Percentiles rank a stretch among this genome's conserved stretches.
Conservation (phyloP, 2,329 filamentous ascomycete species). For the Aureobasidium zeae region DNA sequence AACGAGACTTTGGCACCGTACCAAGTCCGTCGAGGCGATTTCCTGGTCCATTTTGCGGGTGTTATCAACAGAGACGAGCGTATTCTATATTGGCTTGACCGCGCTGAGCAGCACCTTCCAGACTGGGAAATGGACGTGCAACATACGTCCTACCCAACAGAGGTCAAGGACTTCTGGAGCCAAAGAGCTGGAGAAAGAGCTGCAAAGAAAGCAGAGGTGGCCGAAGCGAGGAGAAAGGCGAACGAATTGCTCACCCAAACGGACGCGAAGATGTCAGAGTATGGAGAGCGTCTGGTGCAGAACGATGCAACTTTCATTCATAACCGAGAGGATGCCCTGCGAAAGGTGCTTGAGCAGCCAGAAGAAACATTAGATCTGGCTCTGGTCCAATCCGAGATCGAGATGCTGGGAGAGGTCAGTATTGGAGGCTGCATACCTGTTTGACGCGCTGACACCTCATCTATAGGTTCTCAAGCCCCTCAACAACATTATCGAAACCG, state of each 20-base stretch:
- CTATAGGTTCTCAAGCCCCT: constrained; percentile 21
- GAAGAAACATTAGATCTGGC: constrained; percentile 19
- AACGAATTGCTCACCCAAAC: constrained; percentile 22
- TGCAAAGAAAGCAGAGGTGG: constrained; percentile 15
- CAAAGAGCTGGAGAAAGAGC: constrained; percentile 17
- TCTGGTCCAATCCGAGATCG: constrained; percentile 20
- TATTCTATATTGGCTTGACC: constrained; percentile 32
- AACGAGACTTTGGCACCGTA: constrained; percentile 30
- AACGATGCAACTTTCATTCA: constrained; percentile 23
- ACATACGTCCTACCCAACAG: constrained; percentile 30
- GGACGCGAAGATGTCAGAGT: constrained; percentile 23
- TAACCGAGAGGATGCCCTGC: constrained; percentile 23
- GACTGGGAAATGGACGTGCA: constrained; percentile 33
- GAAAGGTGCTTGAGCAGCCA: constrained; percentile 22
- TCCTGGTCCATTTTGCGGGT: constrained; percentile 38
- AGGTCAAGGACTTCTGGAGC: constrained; percentile 31
- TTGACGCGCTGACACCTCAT: not conserved
- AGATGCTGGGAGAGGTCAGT: constrained; percentile 20
- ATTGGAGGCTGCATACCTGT: not conserved
- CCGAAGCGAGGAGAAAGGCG: constrained; percentile 20
- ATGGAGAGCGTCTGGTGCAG: constrained; percentile 23
- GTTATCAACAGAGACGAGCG: constrained; percentile 27
- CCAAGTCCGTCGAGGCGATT: constrained; percentile 33
- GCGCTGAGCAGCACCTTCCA: constrained; percentile 30
- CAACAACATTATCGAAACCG: constrained; percentile 20